Evolutionary conservation across 805 yeast genomes (phyloP), one percentile per base, ranked within the genome.

Genomic region (Grigorovia yakushimaensis): DNA sequence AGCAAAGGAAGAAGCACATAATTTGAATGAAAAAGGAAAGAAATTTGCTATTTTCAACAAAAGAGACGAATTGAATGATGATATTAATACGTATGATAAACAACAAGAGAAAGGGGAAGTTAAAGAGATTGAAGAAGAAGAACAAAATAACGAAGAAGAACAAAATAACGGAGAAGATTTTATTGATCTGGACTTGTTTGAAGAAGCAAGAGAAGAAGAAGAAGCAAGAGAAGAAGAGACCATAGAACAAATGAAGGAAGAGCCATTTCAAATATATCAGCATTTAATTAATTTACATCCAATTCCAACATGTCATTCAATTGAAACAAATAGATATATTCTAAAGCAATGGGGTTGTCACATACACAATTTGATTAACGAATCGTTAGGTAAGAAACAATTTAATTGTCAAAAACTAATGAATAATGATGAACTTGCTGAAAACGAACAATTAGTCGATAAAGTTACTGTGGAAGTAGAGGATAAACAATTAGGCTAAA

Each of bases 331-430:
- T 18, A 72, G 95, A 47, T 78, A 79, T 50, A 76, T 78, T 2
- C 96, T 93, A 57, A 94, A 96, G 1, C 71, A 66, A 55, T 93
- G 98, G 99, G 70, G 93, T 47, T 93, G 99, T 68, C 85, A 81
- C 51, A 97, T 98, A 1, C 98, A 93, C 67, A 93, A 93, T 61
- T 85, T 77, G 30, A 98, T 93, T n/a, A 93, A 93, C 64, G 70
- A 63, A 18, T 88, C 88, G 63, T 63, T 91, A 17, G 94, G 95
- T 1, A 93, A 93, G 66, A 85, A 84, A 5, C 71, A 69, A 47
- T 93, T 89, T 60, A 88, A 93, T 62, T 93, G 98, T 60, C 73
- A 85, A 1, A 76, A 74, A 15, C 81, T 91, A 46, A 69, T 85
- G 45, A 23, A 33, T 11, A 44, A 50, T 4, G 39, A 24, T 1